Base-by-base conservation (phyloP, 805 yeast genomes). In the Clavispora santaluciae region DNA sequence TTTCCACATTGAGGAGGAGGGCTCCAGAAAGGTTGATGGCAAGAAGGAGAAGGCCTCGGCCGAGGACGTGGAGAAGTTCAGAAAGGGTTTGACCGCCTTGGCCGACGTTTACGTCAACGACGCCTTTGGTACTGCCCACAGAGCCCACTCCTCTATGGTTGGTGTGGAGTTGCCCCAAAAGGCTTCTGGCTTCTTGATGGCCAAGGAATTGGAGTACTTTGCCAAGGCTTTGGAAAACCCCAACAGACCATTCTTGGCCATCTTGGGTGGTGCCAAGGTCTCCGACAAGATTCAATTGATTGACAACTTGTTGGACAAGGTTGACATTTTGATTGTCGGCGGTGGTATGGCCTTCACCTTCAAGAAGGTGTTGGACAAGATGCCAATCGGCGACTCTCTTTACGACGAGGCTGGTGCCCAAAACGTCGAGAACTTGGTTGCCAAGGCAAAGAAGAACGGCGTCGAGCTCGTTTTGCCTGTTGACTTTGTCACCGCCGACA, bases 261-360 rank as follows among this genome's bases (percentile, higher is more conserved):
- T 93, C 67, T 80, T 93, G 56, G 99, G 99, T 70, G 99, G 99
- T 76, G 99, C 99, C 61, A 93, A 93, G 81, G 98, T 93, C 55
- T 85, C 95, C 54, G 99, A 93, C 75, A 93, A 93, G 84, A 93
- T 93, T 64, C 97, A 88, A 77, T 82, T 93, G 73, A 93, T 93
- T 63, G 98, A 93, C 76, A 93, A 90, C 82, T 76, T 81, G 71
- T 79, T 91, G 62, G 93, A 91, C 78, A 93, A 93, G 81, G 98
- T 93, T 61, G 85, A 93, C 73, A 72, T 83, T 51, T 78, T 93
- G 67, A 88, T 93, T 73, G 82, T 93, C 61, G 98, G 99, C 68
- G 99, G 99, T 76, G 99, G 99, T 75, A 93, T 93, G 99, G 93
- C 99, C 48, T 93, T 91, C 85, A 93, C 99, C 59, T 93, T 93